phyloP scores from a whole-genome alignment of 495 filamentous ascomycete species.

The Penicillium daleae region DNA sequence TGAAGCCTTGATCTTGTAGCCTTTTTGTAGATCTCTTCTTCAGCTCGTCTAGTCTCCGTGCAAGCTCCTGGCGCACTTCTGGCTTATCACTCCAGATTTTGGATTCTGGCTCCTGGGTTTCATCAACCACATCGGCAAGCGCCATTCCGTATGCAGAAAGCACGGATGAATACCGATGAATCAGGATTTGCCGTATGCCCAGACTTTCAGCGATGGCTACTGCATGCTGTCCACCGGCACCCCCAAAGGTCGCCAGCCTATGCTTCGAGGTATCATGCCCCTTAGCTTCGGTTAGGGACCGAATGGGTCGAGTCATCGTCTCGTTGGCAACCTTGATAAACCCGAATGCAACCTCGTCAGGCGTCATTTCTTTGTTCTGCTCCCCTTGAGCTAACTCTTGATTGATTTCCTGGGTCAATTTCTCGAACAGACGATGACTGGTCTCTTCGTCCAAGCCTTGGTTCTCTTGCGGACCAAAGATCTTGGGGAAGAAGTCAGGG shows the following conservation, averaged over 20 bases:
- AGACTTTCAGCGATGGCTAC: conserved; percentile 92
- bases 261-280: conserved; percentile 92
- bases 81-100: conserved; percentile 31
- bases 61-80: conserved; percentile 21
- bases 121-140: conserved; percentile 91
- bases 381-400: conserved; percentile 42
- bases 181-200: conserved; percentile 82
- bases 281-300: conserved; percentile 90
- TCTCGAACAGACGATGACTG: conserved; percentile 67
- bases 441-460: conserved; percentile 76
- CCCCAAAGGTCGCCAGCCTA: conserved; percentile 88
- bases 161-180: conserved; percentile 93
- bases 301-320: conserved; percentile 91
- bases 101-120: conserved; percentile 88
- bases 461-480: conserved; percentile 85
- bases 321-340: conserved; percentile 78
- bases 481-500: conserved; percentile 91
- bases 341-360: conserved; percentile 85
- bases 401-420: conserved; percentile 76
- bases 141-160: conserved; percentile 98
- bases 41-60: conserved; percentile 20
- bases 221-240: conserved; percentile 94
- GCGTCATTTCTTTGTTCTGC: conserved; percentile 66
- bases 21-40: conserved; percentile 21
- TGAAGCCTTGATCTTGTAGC: conserved; percentile 39